Evolutionary conservation across 106 monocot genomes (phyloP).

Genomic region (Gastrodia elata): DNA sequence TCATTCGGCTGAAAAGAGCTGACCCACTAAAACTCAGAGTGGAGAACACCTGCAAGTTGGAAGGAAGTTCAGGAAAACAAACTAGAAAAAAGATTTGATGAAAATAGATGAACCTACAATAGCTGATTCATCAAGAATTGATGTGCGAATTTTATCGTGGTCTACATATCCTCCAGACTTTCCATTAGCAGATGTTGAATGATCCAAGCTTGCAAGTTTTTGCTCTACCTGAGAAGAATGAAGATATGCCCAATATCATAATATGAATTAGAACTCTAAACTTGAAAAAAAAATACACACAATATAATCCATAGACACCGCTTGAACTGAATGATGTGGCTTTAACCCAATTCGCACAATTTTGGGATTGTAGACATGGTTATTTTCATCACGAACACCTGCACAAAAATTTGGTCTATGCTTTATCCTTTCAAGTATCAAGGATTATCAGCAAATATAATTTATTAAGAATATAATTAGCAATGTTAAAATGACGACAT

Average conservation of each 20-base stretch:
- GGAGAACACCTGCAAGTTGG: constrained; percentile 74
- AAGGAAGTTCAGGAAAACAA: constrained; percentile 6
- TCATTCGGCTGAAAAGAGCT: constrained; percentile 61
- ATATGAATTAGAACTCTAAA: constrained; percentile 5
- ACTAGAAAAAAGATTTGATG: neutral
- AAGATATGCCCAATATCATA: neutral
- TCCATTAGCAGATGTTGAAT: constrained; percentile 25
- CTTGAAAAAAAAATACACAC: constrained; percentile 30
- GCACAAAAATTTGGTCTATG: constrained; percentile 8
- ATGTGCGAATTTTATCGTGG: constrained; percentile 69
- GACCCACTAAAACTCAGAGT: constrained; percentile 99
- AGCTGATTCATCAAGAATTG: constrained; percentile 92
- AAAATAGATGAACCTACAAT: constrained; percentile 53
- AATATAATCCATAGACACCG: constrained; percentile 96
- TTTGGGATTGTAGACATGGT: constrained; percentile 84
- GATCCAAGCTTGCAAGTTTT: constrained; percentile 65
- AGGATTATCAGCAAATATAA: neutral
- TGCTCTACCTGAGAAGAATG: constrained; percentile 60
- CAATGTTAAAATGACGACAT: neutral
- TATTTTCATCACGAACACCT: constrained; percentile 89
- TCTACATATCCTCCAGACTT: constrained; percentile 48
- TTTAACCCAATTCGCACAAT: constrained; percentile 92
- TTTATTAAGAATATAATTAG: neutral
- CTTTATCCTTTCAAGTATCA: neutral
- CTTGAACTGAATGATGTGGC: constrained; percentile 93